Base-by-base conservation (phyloP, 2,329 filamentous ascomycete species). In the Fusarium sp. region DNA sequence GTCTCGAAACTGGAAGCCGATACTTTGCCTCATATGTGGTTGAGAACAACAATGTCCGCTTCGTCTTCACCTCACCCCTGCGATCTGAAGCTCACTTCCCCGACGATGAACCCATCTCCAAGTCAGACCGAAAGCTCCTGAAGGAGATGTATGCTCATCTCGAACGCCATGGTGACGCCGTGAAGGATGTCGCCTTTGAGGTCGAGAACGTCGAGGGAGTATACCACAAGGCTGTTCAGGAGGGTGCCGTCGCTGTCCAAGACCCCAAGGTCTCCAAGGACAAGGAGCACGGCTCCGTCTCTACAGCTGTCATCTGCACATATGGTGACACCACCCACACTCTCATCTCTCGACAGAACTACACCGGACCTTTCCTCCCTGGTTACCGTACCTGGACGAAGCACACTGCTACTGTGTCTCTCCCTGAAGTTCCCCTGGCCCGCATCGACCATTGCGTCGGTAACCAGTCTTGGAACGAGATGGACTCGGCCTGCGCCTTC, bases 281-380 rank as follows among this genome's bases (percentile, higher is more conserved):
- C 76, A 83, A 89, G 63, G 79, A 89, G 62, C 77, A 86, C 72
- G 93, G 93, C 33, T 83, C 85, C 55, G 88, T 97, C 52, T 86
- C 86, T 58, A 88, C 89, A 23, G 95, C 94, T 37, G 91, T 92
- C 11, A 95, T 98, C 77, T 87, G 88, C 80, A 97, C 95, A 7
- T 98, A 97, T 77, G 95, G 95, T 71, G 93, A 98, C 81, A 97
- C 95, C 13, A 97, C 93, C 1, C 95, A 98, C 81, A 97, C 95
- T 0, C 87, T 98, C 59, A 89, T 98, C 79, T 89, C 92, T 72
- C 89, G 93, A 44, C 78, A 80, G 46, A 78, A 82, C 41, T 97
- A 97, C 80, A 81, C 78, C 0, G 94, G 94, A 0, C 78, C 85
- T 20, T 98, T 98, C 82, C 84, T 97, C 49, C 95, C 95, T 0